Base-by-base conservation (phyloP, 805 yeast genomes). In the Ogataea ganodermae region DNA sequence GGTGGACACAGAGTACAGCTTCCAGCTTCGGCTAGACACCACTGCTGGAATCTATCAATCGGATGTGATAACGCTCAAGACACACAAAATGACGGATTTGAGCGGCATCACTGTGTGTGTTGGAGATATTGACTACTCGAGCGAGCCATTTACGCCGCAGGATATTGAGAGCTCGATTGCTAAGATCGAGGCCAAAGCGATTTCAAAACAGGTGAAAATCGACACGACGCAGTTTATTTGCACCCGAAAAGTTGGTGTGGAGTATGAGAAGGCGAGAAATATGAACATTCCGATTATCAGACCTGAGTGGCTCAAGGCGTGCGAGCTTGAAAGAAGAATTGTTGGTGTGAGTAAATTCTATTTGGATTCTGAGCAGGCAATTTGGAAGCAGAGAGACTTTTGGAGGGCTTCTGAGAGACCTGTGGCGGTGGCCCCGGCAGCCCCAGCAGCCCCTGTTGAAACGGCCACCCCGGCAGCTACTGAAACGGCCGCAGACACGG, bases 231-330 rank as follows among this genome's bases (percentile, higher is more conserved):
- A 94, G 66, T 94, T 86, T 61, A 74, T 94, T n/a, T 78, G 86
- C 52, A 84, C 95, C 13, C 75, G 79, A 17, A 82, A 83, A 41
- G 71, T 72, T 35, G 89, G 89, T n/a, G 68, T 72, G 43, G 75
- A 83, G 14, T 86, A 80, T 70, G 74, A 82, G 52, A 84, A 81
- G 62, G 99, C 98, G 1, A 75, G 78, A 51, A 90, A 85, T 44
- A 79, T 81, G 71, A 94, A 90, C 62, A 89, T 94, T 46, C 99
- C 99, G 2, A 80, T 94, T 32, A 91, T 94, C 22, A 79, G 96
- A 65, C 98, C 99, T 0, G 97, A 94, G 65, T 94, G 98, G 98
- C 72, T 94, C 48, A 85, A 86, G 66, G 97, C 97, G 0, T 94
- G 98, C 71, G 96, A 88, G 58, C 66, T 76, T 35, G 97, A 91